phyloP scores from a whole-genome alignment of 169 alveolate species.

The Eimeria sp. region DNA sequence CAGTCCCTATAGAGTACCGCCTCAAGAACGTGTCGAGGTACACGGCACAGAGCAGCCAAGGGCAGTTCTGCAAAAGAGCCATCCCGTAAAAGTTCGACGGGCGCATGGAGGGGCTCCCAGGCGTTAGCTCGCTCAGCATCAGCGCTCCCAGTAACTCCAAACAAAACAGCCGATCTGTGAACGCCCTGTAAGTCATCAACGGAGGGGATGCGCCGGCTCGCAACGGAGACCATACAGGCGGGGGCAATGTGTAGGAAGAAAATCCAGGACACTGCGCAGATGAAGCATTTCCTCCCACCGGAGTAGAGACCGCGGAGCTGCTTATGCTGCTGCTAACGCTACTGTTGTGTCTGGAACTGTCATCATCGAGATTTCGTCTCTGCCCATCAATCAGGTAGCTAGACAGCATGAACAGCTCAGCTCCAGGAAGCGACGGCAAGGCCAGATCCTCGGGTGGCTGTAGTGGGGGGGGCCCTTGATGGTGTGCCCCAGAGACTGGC shows the following conservation, averaged over 20 bases:
- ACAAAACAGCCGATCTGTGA: conserved; percentile 56
- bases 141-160: conserved; percentile 54
- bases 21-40: conserved; percentile 68
- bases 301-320: conserved; percentile 47
- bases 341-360: conserved; percentile 40
- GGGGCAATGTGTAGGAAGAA: conserved; percentile 38
- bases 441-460: conserved; percentile 53
- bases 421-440: conserved; percentile 16
- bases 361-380: conserved; percentile 21
- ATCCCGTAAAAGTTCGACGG: conserved; percentile 30
- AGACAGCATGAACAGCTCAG: conserved; percentile 49
- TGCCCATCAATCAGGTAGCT: conserved; percentile 37
- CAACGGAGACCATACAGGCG: conserved; percentile 70
- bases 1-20: conserved; percentile 66
- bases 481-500: neutral
- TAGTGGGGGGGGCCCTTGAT: conserved; percentile 46
- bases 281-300: conserved; percentile 25
- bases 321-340: conserved; percentile 31
- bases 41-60: conserved; percentile 66
- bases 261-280: neutral
- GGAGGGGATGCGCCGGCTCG: conserved; percentile 49
- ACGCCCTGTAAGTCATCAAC: conserved; percentile 54
- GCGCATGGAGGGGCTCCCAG: conserved; percentile 62
- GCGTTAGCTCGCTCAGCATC: conserved; percentile 65
- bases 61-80: conserved; percentile 31